Evolutionary conservation across 768 basidiomycete genomes (phyloP).

Genomic region (Leccinum truebloodii): DNA sequence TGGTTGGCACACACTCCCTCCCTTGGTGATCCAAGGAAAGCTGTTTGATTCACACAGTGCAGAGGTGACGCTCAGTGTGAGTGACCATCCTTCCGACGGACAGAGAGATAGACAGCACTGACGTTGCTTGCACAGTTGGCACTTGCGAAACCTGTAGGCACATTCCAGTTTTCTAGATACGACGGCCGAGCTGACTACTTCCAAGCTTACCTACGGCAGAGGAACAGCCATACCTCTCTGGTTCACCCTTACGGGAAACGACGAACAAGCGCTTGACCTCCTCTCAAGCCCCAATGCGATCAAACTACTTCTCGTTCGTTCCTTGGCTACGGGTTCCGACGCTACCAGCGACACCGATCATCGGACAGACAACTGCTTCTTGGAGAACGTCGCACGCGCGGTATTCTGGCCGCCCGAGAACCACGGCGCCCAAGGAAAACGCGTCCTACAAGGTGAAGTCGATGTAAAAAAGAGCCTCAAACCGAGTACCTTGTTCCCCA

Average conservation of each 20-base stretch:
- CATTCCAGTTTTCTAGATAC: neutral
- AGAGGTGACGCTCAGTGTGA: slow-evolving; percentile 34
- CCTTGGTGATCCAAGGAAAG: slow-evolving; percentile 36
- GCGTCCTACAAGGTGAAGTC: slow-evolving; percentile 51
- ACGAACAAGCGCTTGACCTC: slow-evolving; percentile 52
- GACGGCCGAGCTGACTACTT: neutral
- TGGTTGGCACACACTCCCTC: slow-evolving; percentile 39
- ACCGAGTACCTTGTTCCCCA: slow-evolving; percentile 44
- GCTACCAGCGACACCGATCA: slow-evolving; percentile 41
- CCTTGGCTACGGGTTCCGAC: slow-evolving; percentile 49
- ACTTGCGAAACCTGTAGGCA: slow-evolving; percentile 48
- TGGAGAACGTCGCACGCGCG: slow-evolving; percentile 41
- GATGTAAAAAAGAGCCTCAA: slow-evolving; percentile 47
- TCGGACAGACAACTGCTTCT: slow-evolving; percentile 50
- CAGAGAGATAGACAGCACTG: neutral
- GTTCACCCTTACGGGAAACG: slow-evolving; percentile 45
- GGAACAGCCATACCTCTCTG: slow-evolving; percentile 52
- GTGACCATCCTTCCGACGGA: slow-evolving; percentile 13
- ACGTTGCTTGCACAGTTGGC: slow-evolving; percentile 39
- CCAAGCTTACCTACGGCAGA: slow-evolving; percentile 50
- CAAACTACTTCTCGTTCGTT: slow-evolving; percentile 45
- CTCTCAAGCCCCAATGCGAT: slow-evolving; percentile 44
- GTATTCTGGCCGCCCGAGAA: slow-evolving; percentile 46
- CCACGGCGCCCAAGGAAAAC: slow-evolving; percentile 30
- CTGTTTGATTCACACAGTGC: slow-evolving; percentile 35